Conservation (phyloP, 2,329 filamentous ascomycete genomes). For the Fusarium agapanthi region DNA sequence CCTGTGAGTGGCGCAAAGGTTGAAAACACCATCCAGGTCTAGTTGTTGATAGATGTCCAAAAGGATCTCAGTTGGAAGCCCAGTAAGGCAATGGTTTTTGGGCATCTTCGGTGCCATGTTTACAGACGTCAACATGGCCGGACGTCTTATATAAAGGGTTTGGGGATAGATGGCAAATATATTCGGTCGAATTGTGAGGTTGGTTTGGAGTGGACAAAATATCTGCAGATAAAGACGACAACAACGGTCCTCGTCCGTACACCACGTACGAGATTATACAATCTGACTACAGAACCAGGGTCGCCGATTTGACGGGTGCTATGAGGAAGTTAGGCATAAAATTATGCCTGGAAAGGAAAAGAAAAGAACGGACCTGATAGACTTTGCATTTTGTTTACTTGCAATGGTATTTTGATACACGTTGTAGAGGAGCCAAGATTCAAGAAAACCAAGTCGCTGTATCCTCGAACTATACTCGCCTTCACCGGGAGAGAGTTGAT, state of each 20-base stretch:
- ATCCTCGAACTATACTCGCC: neutral
- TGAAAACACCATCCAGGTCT: slow-evolving; percentile 52
- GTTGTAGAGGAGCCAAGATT: neutral
- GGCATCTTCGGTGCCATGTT: slow-evolving; percentile 31
- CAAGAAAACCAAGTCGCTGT: neutral
- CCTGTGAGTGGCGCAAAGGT: slow-evolving; percentile 50
- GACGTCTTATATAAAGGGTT: neutral
- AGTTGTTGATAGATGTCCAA: slow-evolving; percentile 58
- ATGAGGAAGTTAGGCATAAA: neutral
- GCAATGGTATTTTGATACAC: neutral
- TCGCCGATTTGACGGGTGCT: slow-evolving; percentile 9
- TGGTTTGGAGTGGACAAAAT: neutral
- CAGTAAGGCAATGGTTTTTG: slow-evolving; percentile 36
- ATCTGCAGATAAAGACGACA: neutral
- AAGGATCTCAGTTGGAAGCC: slow-evolving; percentile 57
- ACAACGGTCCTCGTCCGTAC: neutral
- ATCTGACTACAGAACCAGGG: slow-evolving; percentile 15
- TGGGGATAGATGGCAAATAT: neutral
- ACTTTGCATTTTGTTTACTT: slow-evolving; percentile 29
- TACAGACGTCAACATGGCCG: neutral
- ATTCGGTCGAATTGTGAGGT: neutral
- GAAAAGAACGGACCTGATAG: slow-evolving; percentile 13
- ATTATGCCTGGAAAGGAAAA: neutral
- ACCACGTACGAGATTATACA: neutral
- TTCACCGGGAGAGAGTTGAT: neutral